Evolutionary conservation across 345 rosid genomes (phyloP).

Genomic region (Sonneratia alba): DNA sequence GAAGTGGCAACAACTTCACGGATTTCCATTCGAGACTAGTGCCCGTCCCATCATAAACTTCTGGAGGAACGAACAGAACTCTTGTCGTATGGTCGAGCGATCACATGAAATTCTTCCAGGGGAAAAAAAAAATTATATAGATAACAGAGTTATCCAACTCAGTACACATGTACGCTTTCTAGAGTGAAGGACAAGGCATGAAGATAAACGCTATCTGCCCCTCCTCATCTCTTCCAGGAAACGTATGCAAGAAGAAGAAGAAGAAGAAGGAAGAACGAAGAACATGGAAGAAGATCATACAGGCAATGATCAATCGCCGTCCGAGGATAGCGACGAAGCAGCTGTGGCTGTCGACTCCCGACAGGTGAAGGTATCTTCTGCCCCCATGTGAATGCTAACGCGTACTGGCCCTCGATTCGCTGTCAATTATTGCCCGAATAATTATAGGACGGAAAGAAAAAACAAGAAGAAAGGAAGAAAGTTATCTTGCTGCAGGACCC

Average conservation of each 20-base stretch:
- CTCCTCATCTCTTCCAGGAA: neutral
- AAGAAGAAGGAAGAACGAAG: neutral
- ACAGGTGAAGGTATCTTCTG: neutral
- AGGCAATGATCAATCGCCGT: neutral
- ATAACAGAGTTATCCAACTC: neutral
- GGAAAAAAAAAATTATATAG: no score
- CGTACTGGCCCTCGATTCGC: neutral
- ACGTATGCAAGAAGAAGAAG: neutral
- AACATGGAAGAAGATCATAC: neutral
- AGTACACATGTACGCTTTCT: neutral
- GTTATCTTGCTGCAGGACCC: neutral
- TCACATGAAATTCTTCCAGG: no score
- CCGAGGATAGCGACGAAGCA: neutral
- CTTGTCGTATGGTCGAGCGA: neutral
- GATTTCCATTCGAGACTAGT: no score
- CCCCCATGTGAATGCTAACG: slow-evolving; percentile 9
- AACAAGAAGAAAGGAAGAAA: no score
- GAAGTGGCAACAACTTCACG: no score
- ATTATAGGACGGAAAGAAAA: neutral
- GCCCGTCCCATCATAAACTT: no score
- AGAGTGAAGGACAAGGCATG: neutral
- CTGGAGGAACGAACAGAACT: no score
- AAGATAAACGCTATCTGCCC: neutral
- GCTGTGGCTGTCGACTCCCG: neutral
- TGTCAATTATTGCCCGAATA: slow-evolving; percentile 3